Base-by-base conservation (phyloP, 2,329 filamentous ascomycete species). In the Paracamarosporium sp. region DNA sequence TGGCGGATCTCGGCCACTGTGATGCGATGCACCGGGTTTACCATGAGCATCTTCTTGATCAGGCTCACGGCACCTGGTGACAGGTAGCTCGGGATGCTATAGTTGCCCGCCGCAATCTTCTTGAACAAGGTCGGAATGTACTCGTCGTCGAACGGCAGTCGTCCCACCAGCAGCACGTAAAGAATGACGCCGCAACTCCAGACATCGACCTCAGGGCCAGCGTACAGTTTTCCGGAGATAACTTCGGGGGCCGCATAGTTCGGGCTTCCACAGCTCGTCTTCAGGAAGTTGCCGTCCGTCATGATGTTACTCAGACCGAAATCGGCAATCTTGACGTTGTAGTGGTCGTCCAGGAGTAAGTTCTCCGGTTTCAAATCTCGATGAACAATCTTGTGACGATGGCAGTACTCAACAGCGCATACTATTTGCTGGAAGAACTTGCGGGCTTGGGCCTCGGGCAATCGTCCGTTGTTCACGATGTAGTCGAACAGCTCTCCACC, bases 361-460 rank as follows among this genome's bases (percentile, higher is more conserved):
- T 99, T 99, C 82, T 99, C 95, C 9, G 95, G 95, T 78, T 99
- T 99, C 61, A 99, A 81, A 76, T 99, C 95, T 76, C 95, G 90
- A 78, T 99, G 95, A 38, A 98, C 95, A 71, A 99, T 98, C 81
- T 98, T 98, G 82, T 99, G 95, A 61, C 95, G 87, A 79, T 99
- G 95, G 74, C 95, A 99, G 80, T 99, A 99, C 77, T 99, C 95
- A 67, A 99, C 95, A 41, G 95, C 95, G 77, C 95, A 97, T 53
- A 99, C 91, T 80, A 99, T 99, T 79, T 99, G 95, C 79, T 99
- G 95, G 79, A 99, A 99, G 82, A 99, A 97, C 67, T 94, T 92
- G 56, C 95, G 89, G n/a, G 95, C 95, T 75, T 96, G 91, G 59
- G 89, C 85, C 78, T 99, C 95, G 67, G 90, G 88, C 85, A 98